Base-by-base conservation (phyloP, 768 basidiomycete species). In the Leccinum fibrillosum region DNA sequence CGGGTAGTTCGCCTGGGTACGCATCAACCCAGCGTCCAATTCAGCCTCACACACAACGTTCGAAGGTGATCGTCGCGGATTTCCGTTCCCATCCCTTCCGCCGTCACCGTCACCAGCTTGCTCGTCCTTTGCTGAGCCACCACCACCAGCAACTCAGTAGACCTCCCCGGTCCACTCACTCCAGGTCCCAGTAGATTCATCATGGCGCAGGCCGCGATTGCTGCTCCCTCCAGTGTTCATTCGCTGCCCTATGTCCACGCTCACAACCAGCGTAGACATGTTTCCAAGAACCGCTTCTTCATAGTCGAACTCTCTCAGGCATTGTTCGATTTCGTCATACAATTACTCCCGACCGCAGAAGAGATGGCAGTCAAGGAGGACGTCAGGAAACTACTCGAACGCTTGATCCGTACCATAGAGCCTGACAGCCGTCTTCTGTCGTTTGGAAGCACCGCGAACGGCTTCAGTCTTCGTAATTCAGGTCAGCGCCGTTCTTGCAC, bases 381-480 rank as follows among this genome's bases (percentile, higher is more conserved):
- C 66, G 95, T 98, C 62, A 80, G 96, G 67, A 92, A 92, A 74
- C 81, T 95, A 66, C 88, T 99, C 55, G 95, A 99, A 78, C 84
- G 92, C 65, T 86, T 99, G 75, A 96, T 96, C 71, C 85, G 92
- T 70, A 94, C 92, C 48, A 92, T 99, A 75, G 92, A 95, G 72
- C 95, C 94, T 47, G 83, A 92, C 66, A 90, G 90, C 63, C 86
- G 92, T 54, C 77, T 99, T 65, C 75, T 96, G 65, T 93, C 94
- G 56, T 99, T 99, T 72, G 96, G 96, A 34, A 94, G 92, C 70
- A 97, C 93, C 37, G 95, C 94, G 11, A 98, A 98, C 69, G 94
- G 95, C 58, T 96, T 98, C 79, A 94, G 92, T 71, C 83, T 98
- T 66, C 83, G 94, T 64, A 97, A 98, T 77, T 96, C 94, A 61